Conservation (phyloP, 73 alveolate species). For the Blepharisma japonicum region DNA sequence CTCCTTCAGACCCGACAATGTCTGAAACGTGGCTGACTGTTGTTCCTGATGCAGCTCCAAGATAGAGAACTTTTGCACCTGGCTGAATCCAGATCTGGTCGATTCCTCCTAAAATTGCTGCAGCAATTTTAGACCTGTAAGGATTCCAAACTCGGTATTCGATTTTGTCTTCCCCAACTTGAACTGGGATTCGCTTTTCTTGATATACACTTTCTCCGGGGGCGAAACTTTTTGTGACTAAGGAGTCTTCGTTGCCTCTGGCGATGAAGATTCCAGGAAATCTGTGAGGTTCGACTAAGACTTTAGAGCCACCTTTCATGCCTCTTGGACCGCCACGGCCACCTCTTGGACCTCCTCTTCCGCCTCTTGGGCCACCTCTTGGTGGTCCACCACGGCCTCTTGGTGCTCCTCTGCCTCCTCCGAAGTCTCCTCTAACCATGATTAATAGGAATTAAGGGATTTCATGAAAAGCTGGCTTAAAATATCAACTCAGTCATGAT, state of each 20-base stretch:
- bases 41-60: constrained; percentile 99
- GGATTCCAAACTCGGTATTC: constrained; percentile 99
- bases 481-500: no score
- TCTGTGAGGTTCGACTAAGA: constrained; percentile 91
- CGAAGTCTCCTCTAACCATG: constrained; percentile 55
- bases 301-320: constrained; percentile 65
- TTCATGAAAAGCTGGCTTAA: no score
- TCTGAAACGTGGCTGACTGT: constrained; percentile 99
- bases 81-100: constrained; percentile 95
- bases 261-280: constrained; percentile 85
- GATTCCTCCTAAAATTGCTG: constrained; percentile 93
- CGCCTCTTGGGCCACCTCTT: constrained; percentile 55
- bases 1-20: constrained; percentile 95
- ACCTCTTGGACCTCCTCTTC: constrained; percentile 74
- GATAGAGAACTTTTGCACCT: constrained; percentile 92
- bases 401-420: constrained; percentile 74
- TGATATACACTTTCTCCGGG: constrained; percentile 97
- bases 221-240: constrained; percentile 87
- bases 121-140: constrained; percentile 98
- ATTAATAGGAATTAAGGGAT: background rate
- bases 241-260: constrained; percentile 90
- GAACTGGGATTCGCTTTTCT: constrained; percentile 48
- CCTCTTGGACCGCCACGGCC: constrained; percentile 34
- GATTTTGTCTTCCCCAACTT: constrained; percentile 67
- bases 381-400: constrained; percentile 36